These are phyloP conservation scores for Bassia scoparia DNA, from an alignment of 148 eudicot genomes.

Conservation along the genomic window DNA sequence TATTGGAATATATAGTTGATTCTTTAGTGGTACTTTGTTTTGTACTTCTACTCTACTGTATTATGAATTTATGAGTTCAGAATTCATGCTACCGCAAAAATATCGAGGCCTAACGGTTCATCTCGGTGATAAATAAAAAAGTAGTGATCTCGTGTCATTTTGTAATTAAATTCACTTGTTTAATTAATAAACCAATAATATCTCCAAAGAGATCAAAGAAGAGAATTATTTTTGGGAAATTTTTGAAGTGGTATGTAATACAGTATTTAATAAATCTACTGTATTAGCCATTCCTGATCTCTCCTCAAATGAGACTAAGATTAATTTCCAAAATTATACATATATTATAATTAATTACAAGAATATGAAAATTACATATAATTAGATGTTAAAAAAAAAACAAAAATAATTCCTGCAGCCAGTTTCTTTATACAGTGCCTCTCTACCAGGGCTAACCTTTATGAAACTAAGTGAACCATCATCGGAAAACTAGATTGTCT, in stretches of 20 bases:
- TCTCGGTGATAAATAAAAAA: too few relatives aligned
- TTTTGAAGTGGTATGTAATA: too few relatives aligned
- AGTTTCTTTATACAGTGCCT: slow-evolving; percentile 36
- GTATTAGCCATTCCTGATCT: neutral
- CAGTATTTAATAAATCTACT: too few relatives aligned
- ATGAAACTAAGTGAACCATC: slow-evolving; percentile 41
- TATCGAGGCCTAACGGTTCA: too few relatives aligned
- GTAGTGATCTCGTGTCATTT: too few relatives aligned
- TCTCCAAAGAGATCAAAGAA: too few relatives aligned
- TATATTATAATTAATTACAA: slow-evolving; percentile 34
- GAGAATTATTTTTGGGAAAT: neutral
- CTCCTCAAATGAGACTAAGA: slow-evolving; percentile 15
- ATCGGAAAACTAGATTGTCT: slow-evolving; percentile 52
- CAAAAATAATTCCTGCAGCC: slow-evolving; percentile 28
- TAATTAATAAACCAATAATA: too few relatives aligned
- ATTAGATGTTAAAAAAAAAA: slow-evolving; percentile 17
- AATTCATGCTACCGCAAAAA: too few relatives aligned
- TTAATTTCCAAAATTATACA: slow-evolving; percentile 40
- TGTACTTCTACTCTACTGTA: neutral
- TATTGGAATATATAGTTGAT: neutral
- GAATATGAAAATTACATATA: slow-evolving; percentile 29
- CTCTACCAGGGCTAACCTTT: slow-evolving; percentile 24
- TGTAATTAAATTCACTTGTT: too few relatives aligned
- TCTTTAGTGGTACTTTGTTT: neutral
- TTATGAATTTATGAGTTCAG: neutral